A percentile compares a stretch with the other conserved stretches of the same genome.
Conservation (phyloP, 2,329 filamentous ascomycete species). For the Triangularia setosa region DNA sequence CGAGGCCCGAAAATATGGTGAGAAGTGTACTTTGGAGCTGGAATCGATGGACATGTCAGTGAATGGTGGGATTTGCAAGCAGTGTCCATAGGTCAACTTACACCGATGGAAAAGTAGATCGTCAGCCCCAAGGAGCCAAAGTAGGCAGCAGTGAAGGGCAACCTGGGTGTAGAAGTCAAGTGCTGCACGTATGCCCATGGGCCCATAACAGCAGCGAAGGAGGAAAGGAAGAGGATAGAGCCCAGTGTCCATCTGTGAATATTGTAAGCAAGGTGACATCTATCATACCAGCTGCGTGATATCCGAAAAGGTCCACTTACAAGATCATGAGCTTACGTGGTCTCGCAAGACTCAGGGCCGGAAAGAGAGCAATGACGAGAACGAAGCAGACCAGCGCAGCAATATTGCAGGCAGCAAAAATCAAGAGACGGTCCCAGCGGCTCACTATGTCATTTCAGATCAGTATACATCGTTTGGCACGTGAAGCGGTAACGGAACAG, state of each 20-base stretch:
- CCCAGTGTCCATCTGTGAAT: conserved; percentile 83
- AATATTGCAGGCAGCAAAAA: conserved; percentile 88
- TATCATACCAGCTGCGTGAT: too few species aligned
- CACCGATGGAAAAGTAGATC: conserved; percentile 86
- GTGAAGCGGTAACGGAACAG: background rate
- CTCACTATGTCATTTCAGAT: conserved; percentile 63
- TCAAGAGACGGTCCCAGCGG: conserved; percentile 90
- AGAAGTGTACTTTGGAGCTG: conserved; percentile 81
- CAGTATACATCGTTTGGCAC: background rate
- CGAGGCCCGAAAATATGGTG: conserved; percentile 76
- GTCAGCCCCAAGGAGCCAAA: conserved; percentile 90
- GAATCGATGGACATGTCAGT: conserved; percentile 21
- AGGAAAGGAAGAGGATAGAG: conserved; percentile 82
- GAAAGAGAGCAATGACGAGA: conserved; percentile 86
- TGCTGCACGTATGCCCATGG: conserved; percentile 79
- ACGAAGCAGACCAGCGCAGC: conserved; percentile 89
- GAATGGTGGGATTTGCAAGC: background rate
- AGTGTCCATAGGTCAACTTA: conserved; percentile 49
- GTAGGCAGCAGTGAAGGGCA: conserved; percentile 92
- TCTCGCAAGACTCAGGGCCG: conserved; percentile 65
- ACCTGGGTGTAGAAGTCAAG: conserved; percentile 74
- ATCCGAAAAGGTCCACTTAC: conserved; percentile 61
- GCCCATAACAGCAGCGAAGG: conserved; percentile 94
- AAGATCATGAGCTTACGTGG: conserved; percentile 94
- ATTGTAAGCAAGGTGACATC: background rate